Evolutionary conservation across 2,329 filamentous ascomycete species (phyloP), one percentile per base, ranked within the genome.

Genomic region (Penicillium sp.): DNA sequence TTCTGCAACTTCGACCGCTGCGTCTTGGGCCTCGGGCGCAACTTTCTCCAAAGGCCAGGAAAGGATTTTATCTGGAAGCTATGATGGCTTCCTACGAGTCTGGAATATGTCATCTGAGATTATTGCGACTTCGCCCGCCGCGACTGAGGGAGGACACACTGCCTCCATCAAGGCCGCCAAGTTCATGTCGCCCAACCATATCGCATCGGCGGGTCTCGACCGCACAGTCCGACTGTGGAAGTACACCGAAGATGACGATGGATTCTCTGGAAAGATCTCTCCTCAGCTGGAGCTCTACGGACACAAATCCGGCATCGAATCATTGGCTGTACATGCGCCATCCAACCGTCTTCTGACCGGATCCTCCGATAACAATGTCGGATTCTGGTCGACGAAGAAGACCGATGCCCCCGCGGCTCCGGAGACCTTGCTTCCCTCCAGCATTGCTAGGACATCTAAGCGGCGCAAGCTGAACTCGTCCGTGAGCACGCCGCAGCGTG

Each of bases 71-170:
- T 94, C 88, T n/a, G 88, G 83, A 19, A 91, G 87, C 33, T 97
- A 94, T 62, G 93, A 98, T 64, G 91, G 91, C 7, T 70, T 94
- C 11, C 70, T 97, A 40, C 78, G 90, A 51, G 77, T 97, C 49
- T 98, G 93, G 91, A 86, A 93, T 56, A 83, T 83, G 50, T 90
- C 88, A 1, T 88, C 87, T n/a, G 78, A 93, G 46, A 74, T 85
- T n/a, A 74, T 95, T 41, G 86, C 87, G 3, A 87, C 84, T 0
- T 91, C 88, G 2, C 71, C 81, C 2, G 76, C 80, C 3, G 76
- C 76, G 6, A 75, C 75, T 43, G 77, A 79, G 23, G 84, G 86
- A 34, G 86, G 87, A 7, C 88, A 94, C 68, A 80, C 78, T 7
- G 80, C 84, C 28, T 82, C 85, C 45, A 75, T 91, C 59, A 94